Percentiles rank a stretch among this genome's conserved stretches.
Evolutionary conservation across 2,329 filamentous ascomycete species (phyloP).

Genomic region (Neonectria hederae): DNA sequence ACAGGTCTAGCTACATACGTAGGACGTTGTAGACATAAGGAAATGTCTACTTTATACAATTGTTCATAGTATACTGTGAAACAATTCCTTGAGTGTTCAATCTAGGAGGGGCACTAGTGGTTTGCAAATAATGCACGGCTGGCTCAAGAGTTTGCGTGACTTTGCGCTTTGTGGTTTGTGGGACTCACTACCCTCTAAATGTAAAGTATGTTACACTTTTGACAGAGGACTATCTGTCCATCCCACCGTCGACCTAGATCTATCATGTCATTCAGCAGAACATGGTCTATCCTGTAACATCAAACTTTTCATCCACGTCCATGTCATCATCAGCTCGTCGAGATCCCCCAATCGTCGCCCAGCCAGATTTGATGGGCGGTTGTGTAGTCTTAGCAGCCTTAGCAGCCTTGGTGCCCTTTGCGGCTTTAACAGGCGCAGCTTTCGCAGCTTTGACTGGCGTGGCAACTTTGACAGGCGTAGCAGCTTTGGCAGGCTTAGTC

Average conservation of each 20-base stretch:
- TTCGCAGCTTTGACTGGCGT: conserved; percentile 1
- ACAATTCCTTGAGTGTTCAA: background rate
- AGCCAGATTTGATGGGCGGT: conserved; percentile 42
- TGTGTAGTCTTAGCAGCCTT: conserved; percentile 13
- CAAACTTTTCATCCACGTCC: conserved; percentile 48
- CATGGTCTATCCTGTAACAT: conserved; percentile 39
- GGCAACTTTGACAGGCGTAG: background rate
- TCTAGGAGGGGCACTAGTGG: background rate
- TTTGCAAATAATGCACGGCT: background rate
- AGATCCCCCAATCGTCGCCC: conserved; percentile 44
- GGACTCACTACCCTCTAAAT: background rate
- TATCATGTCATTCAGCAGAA: conserved; percentile 23
- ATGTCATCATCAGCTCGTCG: conserved; percentile 40
- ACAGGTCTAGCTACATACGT: background rate
- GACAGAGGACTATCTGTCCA: background rate
- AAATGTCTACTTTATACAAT: background rate
- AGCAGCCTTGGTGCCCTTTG: background rate
- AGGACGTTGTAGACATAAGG: background rate
- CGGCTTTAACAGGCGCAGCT: conserved; percentile 4
- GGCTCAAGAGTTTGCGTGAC: background rate
- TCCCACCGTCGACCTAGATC: conserved; percentile 4
- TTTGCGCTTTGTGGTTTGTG: background rate
- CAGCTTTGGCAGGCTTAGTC: conserved; percentile 12
- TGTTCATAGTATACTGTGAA: background rate
- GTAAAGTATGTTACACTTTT: background rate